A percentile compares a stretch with the other conserved stretches of the same genome.
Conservation (phyloP, 2,329 filamentous ascomycete species). For the Grosmannia clavigera region DNA sequence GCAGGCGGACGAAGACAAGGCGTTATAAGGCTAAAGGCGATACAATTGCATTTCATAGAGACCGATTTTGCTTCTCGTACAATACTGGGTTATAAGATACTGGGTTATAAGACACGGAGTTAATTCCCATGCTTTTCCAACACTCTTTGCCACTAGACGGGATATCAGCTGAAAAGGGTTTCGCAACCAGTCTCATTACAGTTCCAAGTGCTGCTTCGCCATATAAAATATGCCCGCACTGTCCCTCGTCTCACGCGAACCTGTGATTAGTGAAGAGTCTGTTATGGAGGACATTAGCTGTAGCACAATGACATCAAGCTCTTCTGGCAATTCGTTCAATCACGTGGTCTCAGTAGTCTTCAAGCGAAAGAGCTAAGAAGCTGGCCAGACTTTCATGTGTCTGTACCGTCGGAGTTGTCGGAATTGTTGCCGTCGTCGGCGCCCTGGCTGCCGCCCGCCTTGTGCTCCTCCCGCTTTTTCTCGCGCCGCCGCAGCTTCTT, state of each 20-base stretch:
- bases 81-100: no score
- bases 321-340: not conserved
- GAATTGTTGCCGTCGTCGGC: not conserved
- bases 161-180: no score
- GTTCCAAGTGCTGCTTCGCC: not conserved
- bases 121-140: not conserved
- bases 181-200: no score
- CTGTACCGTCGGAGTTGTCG: not conserved
- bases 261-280: not conserved
- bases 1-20: not conserved
- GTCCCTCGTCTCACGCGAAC: not conserved
- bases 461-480: slow-evolving; percentile 34
- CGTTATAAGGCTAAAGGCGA: no score
- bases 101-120: not conserved
- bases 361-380: not conserved
- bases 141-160: no score
- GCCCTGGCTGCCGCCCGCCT: not conserved
- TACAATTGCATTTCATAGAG: not conserved
- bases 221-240: no score
- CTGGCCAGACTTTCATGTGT: not conserved
- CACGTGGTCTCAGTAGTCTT: not conserved
- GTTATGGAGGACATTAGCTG: no score
- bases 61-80: not conserved
- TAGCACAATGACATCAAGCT: no score
- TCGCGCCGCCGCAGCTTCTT: slow-evolving; percentile 47